Percentiles rank a stretch among this genome's conserved stretches.
Evolutionary conservation across 768 basidiomycete genomes (phyloP).

Genomic region (Termitomyces sp.): DNA sequence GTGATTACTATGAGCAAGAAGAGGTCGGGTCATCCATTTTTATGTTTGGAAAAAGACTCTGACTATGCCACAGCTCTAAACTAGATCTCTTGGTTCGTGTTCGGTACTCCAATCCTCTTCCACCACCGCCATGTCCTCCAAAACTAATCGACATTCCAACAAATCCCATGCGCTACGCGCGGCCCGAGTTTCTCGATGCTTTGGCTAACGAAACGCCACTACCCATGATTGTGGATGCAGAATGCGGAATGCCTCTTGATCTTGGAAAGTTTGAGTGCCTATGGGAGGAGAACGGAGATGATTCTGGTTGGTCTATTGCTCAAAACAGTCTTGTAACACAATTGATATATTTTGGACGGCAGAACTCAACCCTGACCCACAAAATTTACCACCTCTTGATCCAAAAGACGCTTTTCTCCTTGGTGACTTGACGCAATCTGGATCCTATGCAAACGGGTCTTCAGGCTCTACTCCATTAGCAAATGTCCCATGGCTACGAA

Average conservation of each 20-base stretch:
- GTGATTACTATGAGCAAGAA: conserved; percentile 20
- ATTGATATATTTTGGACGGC: not conserved
- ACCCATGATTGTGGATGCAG: conserved; percentile 96
- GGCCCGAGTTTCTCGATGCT: conserved; percentile 77
- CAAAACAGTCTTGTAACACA: not conserved
- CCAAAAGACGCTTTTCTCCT: conserved; percentile 75
- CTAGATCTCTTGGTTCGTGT: conserved; percentile 91
- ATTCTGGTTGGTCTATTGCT: conserved; percentile 43
- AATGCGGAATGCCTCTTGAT: conserved; percentile 95
- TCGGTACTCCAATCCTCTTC: conserved; percentile 91
- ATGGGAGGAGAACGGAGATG: conserved; percentile 76
- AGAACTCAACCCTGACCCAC: conserved; percentile 61
- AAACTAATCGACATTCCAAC: conserved; percentile 93
- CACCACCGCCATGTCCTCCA: conserved; percentile 95
- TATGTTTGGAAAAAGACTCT: not conserved
- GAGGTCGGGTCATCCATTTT: conserved; percentile 9
- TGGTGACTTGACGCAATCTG: conserved; percentile 49
- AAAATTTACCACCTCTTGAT: conserved; percentile 56
- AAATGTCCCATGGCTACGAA: conserved; percentile 87
- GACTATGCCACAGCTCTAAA: conserved; percentile 40
- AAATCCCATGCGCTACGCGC: conserved; percentile 80
- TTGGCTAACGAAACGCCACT: conserved; percentile 77
- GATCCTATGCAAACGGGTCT: conserved; percentile 39
- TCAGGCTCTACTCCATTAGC: conserved; percentile 42
- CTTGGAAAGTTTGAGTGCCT: conserved; percentile 76